Percentiles rank a stretch among this genome's conserved stretches.
phyloP scores from a whole-genome alignment of 495 filamentous ascomycete genomes.

The Tuber aestivum region DNA sequence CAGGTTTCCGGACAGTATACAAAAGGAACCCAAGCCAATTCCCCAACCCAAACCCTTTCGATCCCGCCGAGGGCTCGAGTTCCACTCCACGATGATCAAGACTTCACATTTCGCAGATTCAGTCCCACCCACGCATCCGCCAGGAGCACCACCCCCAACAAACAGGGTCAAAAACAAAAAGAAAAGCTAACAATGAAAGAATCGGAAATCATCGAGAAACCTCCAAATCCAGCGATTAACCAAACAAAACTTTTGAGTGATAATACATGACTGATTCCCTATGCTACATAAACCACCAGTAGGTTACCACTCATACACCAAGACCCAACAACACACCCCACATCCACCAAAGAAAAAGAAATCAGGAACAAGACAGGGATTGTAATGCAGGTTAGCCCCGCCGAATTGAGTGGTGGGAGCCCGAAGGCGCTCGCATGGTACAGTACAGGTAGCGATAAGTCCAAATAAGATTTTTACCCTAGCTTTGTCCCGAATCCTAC shows the following conservation, averaged over 20 bases:
- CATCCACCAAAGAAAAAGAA: no score
- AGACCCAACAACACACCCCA: background rate
- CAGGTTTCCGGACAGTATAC: background rate
- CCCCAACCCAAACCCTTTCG: background rate
- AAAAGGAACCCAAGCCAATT: background rate
- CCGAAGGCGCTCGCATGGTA: no score
- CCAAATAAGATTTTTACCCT: no score
- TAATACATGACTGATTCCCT: background rate
- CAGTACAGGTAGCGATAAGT: no score
- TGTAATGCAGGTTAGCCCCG: no score
- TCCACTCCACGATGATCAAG: background rate
- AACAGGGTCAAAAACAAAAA: background rate
- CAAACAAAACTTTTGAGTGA: background rate
- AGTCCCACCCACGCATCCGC: background rate
- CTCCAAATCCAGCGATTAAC: background rate
- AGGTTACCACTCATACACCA: no score
- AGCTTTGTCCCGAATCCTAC: no score
- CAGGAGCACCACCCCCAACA: background rate
- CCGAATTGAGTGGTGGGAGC: no score
- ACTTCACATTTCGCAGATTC: background rate
- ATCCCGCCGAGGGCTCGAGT: no score
- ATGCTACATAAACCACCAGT: background rate
- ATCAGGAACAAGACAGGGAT: no score
- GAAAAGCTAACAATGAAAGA: background rate
- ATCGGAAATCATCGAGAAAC: background rate